phyloP scores from a whole-genome alignment of 345 rosid species.

The Anacardium occidentale region DNA sequence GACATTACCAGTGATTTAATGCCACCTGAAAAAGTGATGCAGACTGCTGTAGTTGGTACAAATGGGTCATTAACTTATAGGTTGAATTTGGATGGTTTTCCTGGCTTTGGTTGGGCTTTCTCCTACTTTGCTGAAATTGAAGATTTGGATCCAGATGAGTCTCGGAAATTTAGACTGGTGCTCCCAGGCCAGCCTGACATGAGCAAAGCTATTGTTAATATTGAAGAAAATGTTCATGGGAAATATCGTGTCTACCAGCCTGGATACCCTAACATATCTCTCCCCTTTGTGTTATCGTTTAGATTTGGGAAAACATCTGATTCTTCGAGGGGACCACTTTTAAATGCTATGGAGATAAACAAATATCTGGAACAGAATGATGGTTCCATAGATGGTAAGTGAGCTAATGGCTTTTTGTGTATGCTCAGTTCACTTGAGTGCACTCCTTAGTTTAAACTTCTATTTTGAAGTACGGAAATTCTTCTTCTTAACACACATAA shows the following conservation, averaged over 20 bases:
- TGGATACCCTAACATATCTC: conserved; percentile 67
- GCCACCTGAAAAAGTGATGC: conserved; percentile 98
- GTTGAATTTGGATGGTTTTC: conserved; percentile 89
- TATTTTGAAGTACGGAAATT: conserved; percentile 1
- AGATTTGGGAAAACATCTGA: conserved; percentile 71
- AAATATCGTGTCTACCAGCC: conserved; percentile 76
- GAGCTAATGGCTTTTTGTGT: conserved; percentile 14
- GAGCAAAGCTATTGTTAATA: conserved; percentile 79
- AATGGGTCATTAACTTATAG: conserved; percentile 88
- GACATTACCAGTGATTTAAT: conserved; percentile 35
- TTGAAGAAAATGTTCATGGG: conserved; percentile 88
- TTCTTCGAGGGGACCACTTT: conserved; percentile 86
- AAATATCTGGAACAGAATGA: conserved; percentile 65
- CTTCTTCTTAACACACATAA: neutral
- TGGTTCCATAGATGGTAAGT: conserved; percentile 81
- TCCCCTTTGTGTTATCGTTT: conserved; percentile 87
- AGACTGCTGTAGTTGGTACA: conserved; percentile 97
- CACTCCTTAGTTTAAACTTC: conserved; percentile 3
- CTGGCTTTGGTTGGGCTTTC: conserved; percentile 85
- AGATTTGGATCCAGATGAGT: conserved; percentile 59
- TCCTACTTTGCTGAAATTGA: conserved; percentile 93
- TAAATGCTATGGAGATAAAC: conserved; percentile 94
- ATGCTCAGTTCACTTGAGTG: neutral
- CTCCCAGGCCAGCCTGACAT: conserved; percentile 68
- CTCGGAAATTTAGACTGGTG: conserved; percentile 83